Percentiles rank a stretch among this genome's conserved stretches.
Evolutionary conservation across 208 protist genomes (phyloP).

Genomic region (Acanthamoeba sp.): DNA sequence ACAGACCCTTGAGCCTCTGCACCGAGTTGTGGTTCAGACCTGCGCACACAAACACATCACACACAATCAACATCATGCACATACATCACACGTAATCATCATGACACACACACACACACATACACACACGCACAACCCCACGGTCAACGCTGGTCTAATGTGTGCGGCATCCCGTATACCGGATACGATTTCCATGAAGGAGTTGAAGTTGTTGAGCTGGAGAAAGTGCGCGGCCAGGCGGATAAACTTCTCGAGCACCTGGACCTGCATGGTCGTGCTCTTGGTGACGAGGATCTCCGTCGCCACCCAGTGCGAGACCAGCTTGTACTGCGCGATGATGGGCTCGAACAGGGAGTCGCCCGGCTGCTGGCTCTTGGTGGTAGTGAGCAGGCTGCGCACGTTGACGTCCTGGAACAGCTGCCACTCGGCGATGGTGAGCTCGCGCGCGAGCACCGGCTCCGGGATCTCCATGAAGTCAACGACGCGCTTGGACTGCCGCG

Average conservation of each 20-base stretch:
- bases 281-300: slow-evolving; percentile 14
- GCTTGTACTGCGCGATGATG: slow-evolving; percentile 41
- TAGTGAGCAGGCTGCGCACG: background rate
- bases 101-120: too few species aligned
- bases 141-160: too few species aligned
- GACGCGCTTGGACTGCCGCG: background rate
- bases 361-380: background rate
- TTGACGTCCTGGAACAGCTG: slow-evolving; percentile 23
- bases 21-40: slow-evolving; percentile 63
- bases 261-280: background rate
- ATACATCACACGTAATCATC: too few species aligned
- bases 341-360: slow-evolving; percentile 62
- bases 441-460: background rate
- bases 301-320: slow-evolving; percentile 50
- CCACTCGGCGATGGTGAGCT: slow-evolving; percentile 25
- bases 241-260: slow-evolving; percentile 64
- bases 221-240: background rate
- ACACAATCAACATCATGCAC: background rate
- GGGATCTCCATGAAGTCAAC: slow-evolving; percentile 55
- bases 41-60: background rate
- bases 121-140: too few species aligned
- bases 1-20: slow-evolving; percentile 46
- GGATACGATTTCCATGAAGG: slow-evolving; percentile 66
- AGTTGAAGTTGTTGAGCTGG: slow-evolving; percentile 62
- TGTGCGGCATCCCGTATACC: background rate